Evolutionary conservation across 352 stramenopile species (phyloP), one percentile per base, ranked within the genome.

Genomic region (Phytophthora vignae): DNA sequence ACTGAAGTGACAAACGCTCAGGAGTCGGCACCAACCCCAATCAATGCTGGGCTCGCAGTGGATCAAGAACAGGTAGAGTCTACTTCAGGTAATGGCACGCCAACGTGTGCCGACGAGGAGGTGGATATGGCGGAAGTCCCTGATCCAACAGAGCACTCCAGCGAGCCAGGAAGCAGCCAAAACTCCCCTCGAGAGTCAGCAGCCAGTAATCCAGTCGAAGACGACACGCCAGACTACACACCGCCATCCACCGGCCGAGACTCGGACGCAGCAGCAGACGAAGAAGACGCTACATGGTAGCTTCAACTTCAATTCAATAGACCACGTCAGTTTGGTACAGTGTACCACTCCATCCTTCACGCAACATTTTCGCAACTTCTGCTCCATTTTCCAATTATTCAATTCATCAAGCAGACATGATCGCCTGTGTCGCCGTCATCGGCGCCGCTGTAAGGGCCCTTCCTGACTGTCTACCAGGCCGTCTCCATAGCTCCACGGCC

Each of bases 361-460:
- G 55, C 9, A 52, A 72, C 65, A 12, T 72, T 72, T 49, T 5
- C 31, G 58, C 66, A 67, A 73, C 66, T 60, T 64, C 22, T 27
- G 22, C 22, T 27, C 22, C 22, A 27, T 27, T 27, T 27, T 27
- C 22, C 22, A 27, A 27, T 42, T 42, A 17, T 42, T 42, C 36
- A 15, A 42, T 42, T 42, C 33, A 42, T 17, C 36, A 17, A 12
- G 36, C 29, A 33, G 44, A 2, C 36, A 96, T 96, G 88, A 95
- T 96, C 73, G 82, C 84, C 25, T 96, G 89, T 56, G 81, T 95
- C 48, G 89, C 89, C 14, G 79, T 96, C 67, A 85, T 96, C 73
- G 85, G 86, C 60, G 89, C 89, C 42, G 74, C 88, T 55, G 89
- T 96, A 80, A 67, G 88, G 79, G 22, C 31, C 21, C 53, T 64